Evolutionary conservation across 257 asterid species (phyloP).

Genomic region (Gentiana straminea): DNA sequence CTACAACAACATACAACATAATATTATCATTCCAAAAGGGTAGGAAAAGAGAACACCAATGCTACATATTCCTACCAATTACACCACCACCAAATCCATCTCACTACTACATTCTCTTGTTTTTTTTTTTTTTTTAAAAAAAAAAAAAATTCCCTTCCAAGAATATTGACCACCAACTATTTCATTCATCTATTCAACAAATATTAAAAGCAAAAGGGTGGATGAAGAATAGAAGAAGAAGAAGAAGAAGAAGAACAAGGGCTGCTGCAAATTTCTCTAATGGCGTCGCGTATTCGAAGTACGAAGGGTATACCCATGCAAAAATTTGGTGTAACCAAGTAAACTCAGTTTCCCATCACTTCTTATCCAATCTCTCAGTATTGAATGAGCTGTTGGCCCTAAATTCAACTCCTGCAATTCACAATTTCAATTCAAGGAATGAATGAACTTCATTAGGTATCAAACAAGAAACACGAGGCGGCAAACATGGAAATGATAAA

Average conservation of each 20-base stretch:
- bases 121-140: too few species aligned
- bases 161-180: too few species aligned
- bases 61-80: too few species aligned
- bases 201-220: background rate
- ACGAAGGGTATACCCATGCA: slow-evolving; percentile 87
- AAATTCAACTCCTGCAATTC: slow-evolving; percentile 66
- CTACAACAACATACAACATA: too few species aligned
- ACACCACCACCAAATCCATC: too few species aligned
- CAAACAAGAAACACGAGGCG: background rate
- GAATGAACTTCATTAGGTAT: background rate
- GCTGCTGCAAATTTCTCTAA: slow-evolving; percentile 12
- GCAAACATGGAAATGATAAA: background rate
- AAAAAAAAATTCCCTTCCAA: too few species aligned
- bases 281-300: slow-evolving; percentile 62
- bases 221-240: background rate
- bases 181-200: too few species aligned
- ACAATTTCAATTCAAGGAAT: background rate
- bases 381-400: slow-evolving; percentile 59
- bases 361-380: slow-evolving; percentile 73
- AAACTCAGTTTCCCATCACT: slow-evolving; percentile 66
- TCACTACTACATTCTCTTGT: too few species aligned
- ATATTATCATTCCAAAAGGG: too few species aligned
- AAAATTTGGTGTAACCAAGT: slow-evolving; percentile 76
- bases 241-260: background rate
- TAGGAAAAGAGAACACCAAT: too few species aligned